phyloP scores from a whole-genome alignment of 768 basidiomycete species.

The Amanita phalloides region DNA sequence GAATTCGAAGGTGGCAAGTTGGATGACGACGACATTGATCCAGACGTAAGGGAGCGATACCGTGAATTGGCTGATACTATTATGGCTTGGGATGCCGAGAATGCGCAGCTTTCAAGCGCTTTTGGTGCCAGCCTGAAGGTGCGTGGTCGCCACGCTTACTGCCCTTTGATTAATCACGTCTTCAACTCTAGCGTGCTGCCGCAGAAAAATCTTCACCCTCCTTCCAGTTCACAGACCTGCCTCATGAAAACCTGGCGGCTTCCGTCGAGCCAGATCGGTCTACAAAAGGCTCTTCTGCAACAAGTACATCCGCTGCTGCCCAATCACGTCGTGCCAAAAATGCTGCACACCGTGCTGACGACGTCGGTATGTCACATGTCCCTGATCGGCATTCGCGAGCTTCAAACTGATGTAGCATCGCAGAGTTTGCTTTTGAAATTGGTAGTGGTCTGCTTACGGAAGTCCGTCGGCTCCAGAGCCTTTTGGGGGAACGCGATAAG shows the following conservation, averaged over 20 bases:
- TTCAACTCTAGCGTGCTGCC: slow-evolving; percentile 23
- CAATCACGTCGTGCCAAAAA: slow-evolving; percentile 88
- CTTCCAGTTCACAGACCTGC: slow-evolving; percentile 35
- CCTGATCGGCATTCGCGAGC: neutral
- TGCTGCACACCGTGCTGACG: slow-evolving; percentile 81
- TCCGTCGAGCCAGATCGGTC: slow-evolving; percentile 43
- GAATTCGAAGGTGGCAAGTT: slow-evolving; percentile 54
- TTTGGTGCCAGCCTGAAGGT: slow-evolving; percentile 59
- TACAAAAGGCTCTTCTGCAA: slow-evolving; percentile 31
- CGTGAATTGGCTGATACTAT: slow-evolving; percentile 70
- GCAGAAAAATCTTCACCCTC: slow-evolving; percentile 38
- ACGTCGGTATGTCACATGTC: slow-evolving; percentile 55
- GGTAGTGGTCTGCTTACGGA: slow-evolving; percentile 88
- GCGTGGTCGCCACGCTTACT: slow-evolving; percentile 13
- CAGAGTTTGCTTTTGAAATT: slow-evolving; percentile 98
- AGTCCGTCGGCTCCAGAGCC: slow-evolving; percentile 81
- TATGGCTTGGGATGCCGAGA: slow-evolving; percentile 69
- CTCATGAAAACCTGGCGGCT: slow-evolving; percentile 25
- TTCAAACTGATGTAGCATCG: slow-evolving; percentile 13
- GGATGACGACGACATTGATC: slow-evolving; percentile 53
- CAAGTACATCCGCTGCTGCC: slow-evolving; percentile 56
- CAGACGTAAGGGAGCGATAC: slow-evolving; percentile 62
- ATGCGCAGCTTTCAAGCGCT: slow-evolving; percentile 59
- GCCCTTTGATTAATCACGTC: slow-evolving; percentile 1
- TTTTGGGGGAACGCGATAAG: slow-evolving; percentile 88